Evolutionary conservation across 2,329 filamentous ascomycete species (phyloP).

Genomic region (Aspergillus bombycis): DNA sequence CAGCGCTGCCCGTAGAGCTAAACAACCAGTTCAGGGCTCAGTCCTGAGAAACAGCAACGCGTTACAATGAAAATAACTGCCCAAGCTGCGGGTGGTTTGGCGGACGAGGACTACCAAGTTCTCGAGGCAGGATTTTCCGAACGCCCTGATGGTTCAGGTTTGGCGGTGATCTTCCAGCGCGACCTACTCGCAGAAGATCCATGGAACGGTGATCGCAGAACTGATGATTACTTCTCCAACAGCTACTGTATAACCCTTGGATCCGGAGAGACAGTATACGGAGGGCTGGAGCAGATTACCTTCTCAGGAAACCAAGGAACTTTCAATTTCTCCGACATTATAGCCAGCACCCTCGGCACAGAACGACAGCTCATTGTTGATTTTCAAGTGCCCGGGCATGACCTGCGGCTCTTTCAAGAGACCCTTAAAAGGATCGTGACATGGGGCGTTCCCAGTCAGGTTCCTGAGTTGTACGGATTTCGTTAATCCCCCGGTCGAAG

Average conservation of each 20-base stretch:
- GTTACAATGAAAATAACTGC: neutral
- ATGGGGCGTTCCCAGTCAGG: neutral
- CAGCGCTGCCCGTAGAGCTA: too few relatives aligned
- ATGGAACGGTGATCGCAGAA: neutral
- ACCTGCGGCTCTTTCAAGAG: neutral
- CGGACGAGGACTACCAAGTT: neutral
- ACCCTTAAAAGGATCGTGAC: neutral
- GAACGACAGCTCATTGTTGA: neutral
- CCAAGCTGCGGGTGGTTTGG: neutral
- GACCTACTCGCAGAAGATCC: neutral
- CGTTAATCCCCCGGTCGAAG: too few relatives aligned
- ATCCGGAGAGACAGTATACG: neutral
- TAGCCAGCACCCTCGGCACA: neutral
- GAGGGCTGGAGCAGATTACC: neutral
- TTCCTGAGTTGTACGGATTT: neutral
- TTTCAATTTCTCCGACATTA: neutral
- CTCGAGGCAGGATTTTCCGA: neutral
- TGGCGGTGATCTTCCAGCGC: neutral
- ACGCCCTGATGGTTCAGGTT: neutral
- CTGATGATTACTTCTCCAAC: neutral
- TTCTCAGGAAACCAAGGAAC: neutral
- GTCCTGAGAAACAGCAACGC: too few relatives aligned
- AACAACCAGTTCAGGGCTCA: too few relatives aligned
- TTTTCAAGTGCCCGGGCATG: neutral
- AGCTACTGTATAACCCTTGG: constrained; percentile 1